Conservation (phyloP, 805 yeast species). For the Yamadazyma phyllophila region DNA sequence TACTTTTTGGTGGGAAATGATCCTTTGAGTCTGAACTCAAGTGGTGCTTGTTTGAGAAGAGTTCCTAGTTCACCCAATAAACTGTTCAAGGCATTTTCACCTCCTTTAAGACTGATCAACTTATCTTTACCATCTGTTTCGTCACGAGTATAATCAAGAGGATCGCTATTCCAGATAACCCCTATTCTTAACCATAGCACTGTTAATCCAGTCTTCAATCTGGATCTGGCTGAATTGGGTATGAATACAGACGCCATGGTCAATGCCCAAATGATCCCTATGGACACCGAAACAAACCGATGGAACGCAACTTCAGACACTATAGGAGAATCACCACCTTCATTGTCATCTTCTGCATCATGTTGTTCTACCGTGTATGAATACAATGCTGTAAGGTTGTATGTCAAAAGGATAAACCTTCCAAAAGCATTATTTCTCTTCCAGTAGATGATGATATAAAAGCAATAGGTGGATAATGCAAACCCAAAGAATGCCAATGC, state of each 20-base stretch:
- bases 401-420: constrained; percentile 68
- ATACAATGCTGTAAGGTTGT: constrained; percentile 74
- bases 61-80: constrained; percentile 60
- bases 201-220: constrained; percentile 63
- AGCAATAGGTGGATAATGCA: constrained; percentile 46
- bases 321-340: constrained; percentile 69
- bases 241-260: constrained; percentile 61
- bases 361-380: constrained; percentile 65
- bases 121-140: constrained; percentile 13
- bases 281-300: constrained; percentile 66
- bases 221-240: constrained; percentile 73
- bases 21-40: constrained; percentile 74
- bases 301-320: constrained; percentile 76
- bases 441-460: constrained; percentile 68
- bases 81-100: constrained; percentile 46
- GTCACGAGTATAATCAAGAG: constrained; percentile 46
- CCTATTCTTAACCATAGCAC: constrained; percentile 79
- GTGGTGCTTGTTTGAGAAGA: constrained; percentile 66
- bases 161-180: constrained; percentile 75
- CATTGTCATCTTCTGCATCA: constrained; percentile 57
- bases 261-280: constrained; percentile 78
- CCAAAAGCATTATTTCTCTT: constrained; percentile 61
- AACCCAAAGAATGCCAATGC: constrained; percentile 52
- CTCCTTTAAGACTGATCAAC: constrained; percentile 48
- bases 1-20: constrained; percentile 58